Conservation (phyloP, 306 rosid genomes). For the Rubus parviflorus region DNA sequence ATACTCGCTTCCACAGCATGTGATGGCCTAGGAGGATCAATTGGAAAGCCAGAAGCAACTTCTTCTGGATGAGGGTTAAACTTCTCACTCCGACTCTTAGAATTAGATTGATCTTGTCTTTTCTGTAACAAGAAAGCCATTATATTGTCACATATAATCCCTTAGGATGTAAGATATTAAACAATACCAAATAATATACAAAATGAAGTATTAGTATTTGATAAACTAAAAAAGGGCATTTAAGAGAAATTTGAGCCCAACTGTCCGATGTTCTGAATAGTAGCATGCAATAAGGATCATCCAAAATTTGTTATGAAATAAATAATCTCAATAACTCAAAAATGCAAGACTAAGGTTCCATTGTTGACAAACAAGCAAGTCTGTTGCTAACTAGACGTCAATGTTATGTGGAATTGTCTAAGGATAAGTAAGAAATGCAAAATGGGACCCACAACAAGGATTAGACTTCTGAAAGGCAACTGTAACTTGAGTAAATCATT, state of each 20-base stretch:
- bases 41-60: slow-evolving; percentile 96
- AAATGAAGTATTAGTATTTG: neutral
- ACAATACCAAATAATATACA: neutral
- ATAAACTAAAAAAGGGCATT: neutral
- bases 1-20: slow-evolving; percentile 57
- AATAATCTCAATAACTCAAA: neutral
- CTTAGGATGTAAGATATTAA: neutral
- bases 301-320: neutral
- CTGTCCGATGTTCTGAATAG: neutral
- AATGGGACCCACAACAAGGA: neutral
- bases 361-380: neutral
- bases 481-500: neutral
- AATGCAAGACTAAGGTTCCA: neutral
- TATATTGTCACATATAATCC: slow-evolving; percentile 1
- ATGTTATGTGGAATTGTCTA: neutral
- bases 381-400: neutral
- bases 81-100: slow-evolving; percentile 97
- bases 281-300: neutral
- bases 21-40: slow-evolving; percentile 98
- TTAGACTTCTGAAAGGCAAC: neutral
- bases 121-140: slow-evolving; percentile 50
- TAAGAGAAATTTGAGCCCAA: neutral
- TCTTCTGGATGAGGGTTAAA: slow-evolving; percentile 96
- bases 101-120: slow-evolving; percentile 67
- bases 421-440: neutral